Evolutionary conservation across 176 grass and related monocot species (phyloP).

Genomic region (Miscanthus lutarioriparius): DNA sequence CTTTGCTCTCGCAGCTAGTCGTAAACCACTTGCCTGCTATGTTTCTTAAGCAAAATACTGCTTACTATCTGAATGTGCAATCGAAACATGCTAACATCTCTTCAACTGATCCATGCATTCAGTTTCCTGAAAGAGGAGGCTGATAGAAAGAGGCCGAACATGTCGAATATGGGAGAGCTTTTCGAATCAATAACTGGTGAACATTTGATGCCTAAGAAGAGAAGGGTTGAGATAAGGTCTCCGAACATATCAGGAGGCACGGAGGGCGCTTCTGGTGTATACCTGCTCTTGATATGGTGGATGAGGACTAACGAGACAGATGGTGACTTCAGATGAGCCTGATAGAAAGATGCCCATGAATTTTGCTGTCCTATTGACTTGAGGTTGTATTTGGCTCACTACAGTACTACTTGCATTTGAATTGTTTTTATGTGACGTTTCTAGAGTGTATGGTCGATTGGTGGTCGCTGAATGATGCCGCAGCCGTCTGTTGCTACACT

Average conservation of each 20-base stretch:
- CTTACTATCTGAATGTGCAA: neutral
- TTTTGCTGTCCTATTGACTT: too few species aligned
- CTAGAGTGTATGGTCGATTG: too few species aligned
- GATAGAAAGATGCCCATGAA: constrained; percentile 55
- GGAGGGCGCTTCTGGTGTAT: constrained; percentile 60
- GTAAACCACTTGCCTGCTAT: neutral
- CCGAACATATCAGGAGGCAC: constrained; percentile 31
- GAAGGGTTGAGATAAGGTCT: constrained; percentile 49
- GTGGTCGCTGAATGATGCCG: too few species aligned
- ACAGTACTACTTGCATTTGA: too few species aligned
- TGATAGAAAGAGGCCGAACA: constrained; percentile 64
- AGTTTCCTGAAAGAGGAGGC: constrained; percentile 80
- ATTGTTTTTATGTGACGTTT: too few species aligned
- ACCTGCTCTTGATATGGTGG: constrained; percentile 68
- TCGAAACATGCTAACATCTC: constrained; percentile 5
- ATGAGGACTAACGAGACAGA: constrained; percentile 47
- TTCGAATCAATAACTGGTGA: constrained; percentile 59
- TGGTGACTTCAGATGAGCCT: constrained; percentile 6
- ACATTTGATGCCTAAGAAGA: constrained; percentile 54
- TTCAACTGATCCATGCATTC: constrained; percentile 7
- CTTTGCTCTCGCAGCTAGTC: neutral
- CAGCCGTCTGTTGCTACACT: too few species aligned
- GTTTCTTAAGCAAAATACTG: constrained; percentile 4
- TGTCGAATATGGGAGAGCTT: constrained; percentile 77
- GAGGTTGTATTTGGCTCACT: too few species aligned